Base-by-base conservation (phyloP, 208 protist genomes). In the Trypanosoma vivax region DNA sequence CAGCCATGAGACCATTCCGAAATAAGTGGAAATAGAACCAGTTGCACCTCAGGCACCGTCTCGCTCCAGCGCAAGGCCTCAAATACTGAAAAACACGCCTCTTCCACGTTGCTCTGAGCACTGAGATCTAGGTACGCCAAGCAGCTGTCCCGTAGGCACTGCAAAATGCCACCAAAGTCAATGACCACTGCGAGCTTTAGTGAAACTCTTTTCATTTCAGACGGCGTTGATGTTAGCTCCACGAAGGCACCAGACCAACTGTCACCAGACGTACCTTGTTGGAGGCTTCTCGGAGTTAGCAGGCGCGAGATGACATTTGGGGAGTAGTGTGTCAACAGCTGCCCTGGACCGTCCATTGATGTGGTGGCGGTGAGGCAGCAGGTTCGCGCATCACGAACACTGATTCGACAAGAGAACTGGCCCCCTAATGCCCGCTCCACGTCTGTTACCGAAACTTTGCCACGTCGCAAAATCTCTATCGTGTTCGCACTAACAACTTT, bases 251-350 rank as follows among this genome's bases (percentile, higher is more conserved):
- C 25, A 33, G 42, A 6, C 1, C 39, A 33, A 54, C n/a, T 19
- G n/a, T 46, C n/a, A 28, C n/a, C n/a, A 24, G n/a, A 27, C 39
- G 47, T 3, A 50, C 48, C 24, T 25, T 24, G 33, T 18, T 21
- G 24, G 7, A 92, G 31, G 35, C 79, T 84, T 18, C 65, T 73
- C 0, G 85, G 83, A 11, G 79, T 88, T 33, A 91, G 52, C 16
- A 96, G 62, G 10, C 65, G 78, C 13, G 87, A 73, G 2, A 80
- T 73, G 9, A 96, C 71, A 45, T 51, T 53, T 0, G 90, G 90
- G 5, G 88, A 81, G 68, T 96, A 96, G 61, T 96, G 90, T 5
- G 87, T 96, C 30, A 96, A 70, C n/a, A 95, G 53, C 63, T 96
- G 90, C 2, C 90, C 90, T 29, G 90, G 90, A 39, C 86, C 88